Evolutionary conservation across 2,329 filamentous ascomycete genomes (phyloP), one percentile per base, ranked within the genome.

Genomic region (Nectriaceae sp.): DNA sequence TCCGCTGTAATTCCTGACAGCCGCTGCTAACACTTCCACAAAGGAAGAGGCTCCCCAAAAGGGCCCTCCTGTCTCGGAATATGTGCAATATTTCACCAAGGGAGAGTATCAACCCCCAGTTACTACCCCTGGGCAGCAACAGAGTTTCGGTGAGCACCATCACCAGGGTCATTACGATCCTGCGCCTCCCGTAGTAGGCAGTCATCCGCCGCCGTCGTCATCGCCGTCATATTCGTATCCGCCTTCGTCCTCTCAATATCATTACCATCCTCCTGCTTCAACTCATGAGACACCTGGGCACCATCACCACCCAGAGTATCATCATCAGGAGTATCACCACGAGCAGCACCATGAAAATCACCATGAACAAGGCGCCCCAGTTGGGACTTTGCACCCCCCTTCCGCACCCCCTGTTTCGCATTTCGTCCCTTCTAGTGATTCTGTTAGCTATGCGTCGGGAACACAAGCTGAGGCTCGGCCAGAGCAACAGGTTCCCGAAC

Each of bases 41-140:
- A 36, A 64, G 60, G 60, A 64, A 52, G 46, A 50, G 26, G 31
- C 48, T 33, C 35, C 49, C 4, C 40, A 47, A 41, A 46, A 48
- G 21, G 16, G 21, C 20, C 49, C 50, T 39, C 46, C 56, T 38
- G 35, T 53, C 41, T 53, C 72, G 3, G 66, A 71, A 43, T 61
- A 80, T 21, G 69, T 81, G 11, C 76, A 76, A 58, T 79, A 79
- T 56, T 75, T 78, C 48, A 79, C 78, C 21, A 79, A 76, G 56
- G 79, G 79, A 53, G 79, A 82, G 70, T 80, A 68, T 53, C 70
- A 73, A 47, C 24, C 61, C 61, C 36, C 41, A 49, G 21, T 26
- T 20, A 21, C 50, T 46, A 38, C 50, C 29, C 46, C 54, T n/a
- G 49, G 41, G 33, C 59, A 56, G 47, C 49, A 55, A 20, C 21